Evolutionary conservation across 148 eudicot genomes (phyloP).

Genomic region (Chenopodium formosanum): DNA sequence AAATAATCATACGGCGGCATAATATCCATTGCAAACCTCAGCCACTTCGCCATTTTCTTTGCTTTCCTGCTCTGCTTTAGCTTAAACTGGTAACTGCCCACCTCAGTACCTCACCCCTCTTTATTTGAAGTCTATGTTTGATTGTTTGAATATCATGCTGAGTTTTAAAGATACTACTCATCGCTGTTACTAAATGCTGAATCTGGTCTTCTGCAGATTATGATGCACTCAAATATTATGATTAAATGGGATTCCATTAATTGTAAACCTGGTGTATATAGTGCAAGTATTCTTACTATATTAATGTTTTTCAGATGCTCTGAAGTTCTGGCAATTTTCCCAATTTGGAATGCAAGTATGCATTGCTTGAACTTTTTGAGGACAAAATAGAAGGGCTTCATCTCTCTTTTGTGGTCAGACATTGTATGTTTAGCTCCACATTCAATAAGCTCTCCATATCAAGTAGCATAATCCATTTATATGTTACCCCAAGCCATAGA

Average conservation of each 20-base stretch:
- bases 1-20: slow-evolving; percentile 6
- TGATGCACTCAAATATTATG: slow-evolving; percentile 62
- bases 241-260: slow-evolving; percentile 57
- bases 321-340: neutral
- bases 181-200: neutral
- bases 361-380: too few species aligned
- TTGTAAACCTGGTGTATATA: slow-evolving; percentile 64
- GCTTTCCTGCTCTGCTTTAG: slow-evolving; percentile 29
- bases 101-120: neutral
- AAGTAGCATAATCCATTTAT: too few species aligned
- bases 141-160: too few species aligned
- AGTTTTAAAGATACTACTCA: too few species aligned
- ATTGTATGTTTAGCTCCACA: too few species aligned
- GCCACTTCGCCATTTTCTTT: slow-evolving; percentile 26
- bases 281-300: slow-evolving; percentile 38
- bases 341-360: too few species aligned
- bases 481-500: too few species aligned
- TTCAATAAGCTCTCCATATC: too few species aligned
- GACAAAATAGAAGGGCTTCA: too few species aligned
- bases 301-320: neutral
- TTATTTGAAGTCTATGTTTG: too few species aligned
- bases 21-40: slow-evolving; percentile 14
- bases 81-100: slow-evolving; percentile 30
- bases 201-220: slow-evolving; percentile 35
- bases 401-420: too few species aligned